phyloP scores from a whole-genome alignment of 2,329 filamentous ascomycete species.

The Gaeumannomyces tritici region DNA sequence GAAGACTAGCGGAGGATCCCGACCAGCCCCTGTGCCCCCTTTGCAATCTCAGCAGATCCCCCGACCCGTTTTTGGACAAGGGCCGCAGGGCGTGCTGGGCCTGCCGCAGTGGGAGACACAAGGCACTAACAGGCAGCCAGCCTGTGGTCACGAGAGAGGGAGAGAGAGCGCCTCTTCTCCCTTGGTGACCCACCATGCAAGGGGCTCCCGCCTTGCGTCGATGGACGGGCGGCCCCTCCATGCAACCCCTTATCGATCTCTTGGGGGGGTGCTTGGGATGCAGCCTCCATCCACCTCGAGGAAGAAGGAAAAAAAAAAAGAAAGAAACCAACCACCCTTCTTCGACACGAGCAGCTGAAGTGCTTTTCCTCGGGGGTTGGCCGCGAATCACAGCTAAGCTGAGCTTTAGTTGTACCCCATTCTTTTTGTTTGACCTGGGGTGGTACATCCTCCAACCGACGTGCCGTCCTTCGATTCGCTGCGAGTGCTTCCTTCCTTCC shows the following conservation, averaged over 20 bases:
- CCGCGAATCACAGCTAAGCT: background rate
- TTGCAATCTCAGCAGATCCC: background rate
- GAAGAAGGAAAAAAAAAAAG: background rate
- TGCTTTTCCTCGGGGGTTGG: no score
- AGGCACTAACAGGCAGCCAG: no score
- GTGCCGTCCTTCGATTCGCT: background rate
- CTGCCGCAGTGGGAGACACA: no score
- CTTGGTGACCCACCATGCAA: background rate
- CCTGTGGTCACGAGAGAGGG: no score
- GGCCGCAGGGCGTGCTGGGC: no score
- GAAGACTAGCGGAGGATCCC: background rate
- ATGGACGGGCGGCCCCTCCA: background rate
- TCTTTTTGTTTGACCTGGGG: background rate
- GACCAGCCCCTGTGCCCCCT: background rate
- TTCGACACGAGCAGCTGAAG: background rate
- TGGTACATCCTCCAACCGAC: background rate
- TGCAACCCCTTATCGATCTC: background rate
- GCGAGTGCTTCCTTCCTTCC: background rate
- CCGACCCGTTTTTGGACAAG: no score
- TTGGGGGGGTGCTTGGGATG: background rate
- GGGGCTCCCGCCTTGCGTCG: background rate
- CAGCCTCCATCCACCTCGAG: background rate
- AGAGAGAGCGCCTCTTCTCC: no score
- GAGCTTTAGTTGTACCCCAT: background rate
- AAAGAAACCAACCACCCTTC: background rate